These are phyloP conservation scores for Myriosclerotinia duriaeana DNA, from an alignment of 2,329 filamentous ascomycete species.

Conservation along the genomic window DNA sequence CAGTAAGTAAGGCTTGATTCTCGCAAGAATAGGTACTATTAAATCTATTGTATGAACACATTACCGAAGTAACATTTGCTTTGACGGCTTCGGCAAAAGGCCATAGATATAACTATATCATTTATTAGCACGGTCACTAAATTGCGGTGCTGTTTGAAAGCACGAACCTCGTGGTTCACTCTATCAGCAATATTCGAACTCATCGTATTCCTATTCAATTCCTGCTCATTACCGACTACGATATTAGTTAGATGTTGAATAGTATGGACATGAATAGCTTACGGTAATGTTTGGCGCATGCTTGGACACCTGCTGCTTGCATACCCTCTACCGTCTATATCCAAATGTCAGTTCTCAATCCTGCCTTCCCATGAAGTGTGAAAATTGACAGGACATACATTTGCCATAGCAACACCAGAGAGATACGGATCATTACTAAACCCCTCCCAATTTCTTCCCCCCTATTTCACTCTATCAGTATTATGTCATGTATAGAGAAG, in stretches of 20 bases:
- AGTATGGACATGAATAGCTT: slow-evolving; percentile 27
- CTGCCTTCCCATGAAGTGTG: not conserved
- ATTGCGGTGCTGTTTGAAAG: slow-evolving; percentile 45
- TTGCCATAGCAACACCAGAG: slow-evolving; percentile 60
- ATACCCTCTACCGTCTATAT: slow-evolving; percentile 57
- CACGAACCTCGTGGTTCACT: slow-evolving; percentile 65
- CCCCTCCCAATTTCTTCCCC: slow-evolving; percentile 80
- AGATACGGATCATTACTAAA: slow-evolving; percentile 79
- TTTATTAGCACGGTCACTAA: not conserved
- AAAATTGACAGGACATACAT: slow-evolving; percentile 36
- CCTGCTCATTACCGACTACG: slow-evolving; percentile 66
- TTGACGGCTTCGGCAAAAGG: slow-evolving; percentile 68
- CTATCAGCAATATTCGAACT: slow-evolving; percentile 62
- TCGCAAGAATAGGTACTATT: slow-evolving; percentile 69
- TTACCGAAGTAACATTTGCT: slow-evolving; percentile 63
- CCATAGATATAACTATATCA: slow-evolving; percentile 37
- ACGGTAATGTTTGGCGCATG: slow-evolving; percentile 58
- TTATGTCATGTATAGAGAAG: not conserved
- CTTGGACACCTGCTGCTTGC: slow-evolving; percentile 52
- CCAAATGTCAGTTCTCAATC: not conserved
- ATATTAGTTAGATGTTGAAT: slow-evolving; percentile 34
- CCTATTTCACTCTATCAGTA: slow-evolving; percentile 50
- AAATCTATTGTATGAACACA: slow-evolving; percentile 74
- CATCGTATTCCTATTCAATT: slow-evolving; percentile 55
- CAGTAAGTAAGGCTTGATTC: slow-evolving; percentile 60